phyloP scores from a whole-genome alignment of 345 rosid genomes.

The Mangifera indica region DNA sequence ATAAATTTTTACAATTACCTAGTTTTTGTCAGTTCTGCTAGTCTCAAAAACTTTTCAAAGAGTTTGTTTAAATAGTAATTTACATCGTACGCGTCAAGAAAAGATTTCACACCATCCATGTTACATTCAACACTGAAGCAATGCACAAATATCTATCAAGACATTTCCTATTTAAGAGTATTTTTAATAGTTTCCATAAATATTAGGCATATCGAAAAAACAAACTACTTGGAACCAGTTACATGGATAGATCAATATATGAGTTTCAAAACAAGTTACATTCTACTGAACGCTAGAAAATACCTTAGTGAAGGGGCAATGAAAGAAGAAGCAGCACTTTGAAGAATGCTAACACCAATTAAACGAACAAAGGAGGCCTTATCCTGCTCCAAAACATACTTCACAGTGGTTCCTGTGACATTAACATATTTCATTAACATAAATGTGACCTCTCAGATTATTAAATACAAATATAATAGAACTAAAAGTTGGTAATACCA shows the following conservation, averaged over 20 bases:
- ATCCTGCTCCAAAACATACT: slow-evolving; percentile 94
- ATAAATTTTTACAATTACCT: no score
- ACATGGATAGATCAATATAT: not conserved
- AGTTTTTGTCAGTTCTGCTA: no score
- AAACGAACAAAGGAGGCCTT: slow-evolving; percentile 75
- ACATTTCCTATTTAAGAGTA: no score
- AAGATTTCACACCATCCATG: no score
- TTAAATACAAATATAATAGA: slow-evolving; percentile 10
- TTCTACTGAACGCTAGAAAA: slow-evolving; percentile 6
- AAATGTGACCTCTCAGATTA: slow-evolving; percentile 16
- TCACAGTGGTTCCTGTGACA: slow-evolving; percentile 86
- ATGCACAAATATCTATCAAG: no score
- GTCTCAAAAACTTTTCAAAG: no score
- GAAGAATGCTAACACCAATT: slow-evolving; percentile 88
- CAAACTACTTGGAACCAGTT: not conserved
- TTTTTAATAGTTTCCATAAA: no score
- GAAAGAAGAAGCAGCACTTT: slow-evolving; percentile 93
- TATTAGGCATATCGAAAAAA: not conserved
- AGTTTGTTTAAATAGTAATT: no score
- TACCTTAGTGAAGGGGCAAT: slow-evolving; percentile 95
- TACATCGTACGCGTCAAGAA: no score
- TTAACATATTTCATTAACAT: slow-evolving; percentile 19
- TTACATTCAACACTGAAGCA: no score
- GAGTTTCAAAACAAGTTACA: not conserved
- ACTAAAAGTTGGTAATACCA: slow-evolving; percentile 42